Conservation (phyloP, 169 alveolate species). For the Ichthyophthirius multifiliis region DNA sequence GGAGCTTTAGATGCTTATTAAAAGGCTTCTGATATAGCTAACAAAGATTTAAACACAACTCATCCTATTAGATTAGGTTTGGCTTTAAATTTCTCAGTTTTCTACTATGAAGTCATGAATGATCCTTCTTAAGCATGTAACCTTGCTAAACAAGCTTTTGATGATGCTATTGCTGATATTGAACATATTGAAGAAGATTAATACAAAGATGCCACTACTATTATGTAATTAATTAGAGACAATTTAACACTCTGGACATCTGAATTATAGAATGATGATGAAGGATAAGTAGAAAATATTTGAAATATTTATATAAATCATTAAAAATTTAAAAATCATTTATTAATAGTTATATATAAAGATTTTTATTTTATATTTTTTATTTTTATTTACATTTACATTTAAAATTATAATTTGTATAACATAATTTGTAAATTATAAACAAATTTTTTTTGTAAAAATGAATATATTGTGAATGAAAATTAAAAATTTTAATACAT, state of each 20-base stretch:
- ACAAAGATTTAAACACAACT: slow-evolving; percentile 63
- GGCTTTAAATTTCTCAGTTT: slow-evolving; percentile 86
- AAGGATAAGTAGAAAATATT: slow-evolving; percentile 38
- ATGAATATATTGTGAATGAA: too few species aligned
- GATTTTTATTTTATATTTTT: too few species aligned
- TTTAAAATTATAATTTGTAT: too few species aligned
- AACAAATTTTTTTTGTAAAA: too few species aligned
- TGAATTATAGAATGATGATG: slow-evolving; percentile 73
- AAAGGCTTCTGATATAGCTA: slow-evolving; percentile 72
- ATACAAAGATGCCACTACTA: slow-evolving; percentile 75
- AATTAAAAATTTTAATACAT: too few species aligned
- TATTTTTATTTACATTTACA: too few species aligned
- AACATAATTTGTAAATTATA: too few species aligned
- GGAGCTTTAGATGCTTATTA: slow-evolving; percentile 73
- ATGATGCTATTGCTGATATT: slow-evolving; percentile 71
- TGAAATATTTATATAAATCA: too few species aligned
- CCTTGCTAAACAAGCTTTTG: slow-evolving; percentile 78
- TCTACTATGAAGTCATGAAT: slow-evolving; percentile 78
- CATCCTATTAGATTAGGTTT: slow-evolving; percentile 81
- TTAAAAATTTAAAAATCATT: too few species aligned
- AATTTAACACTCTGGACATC: slow-evolving; percentile 78
- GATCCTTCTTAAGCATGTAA: slow-evolving; percentile 77
- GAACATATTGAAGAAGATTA: slow-evolving; percentile 70
- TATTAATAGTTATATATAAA: too few species aligned
- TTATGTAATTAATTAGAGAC: slow-evolving; percentile 78